phyloP scores from a whole-genome alignment of 495 filamentous ascomycete species.

The Xylaria scruposa region DNA sequence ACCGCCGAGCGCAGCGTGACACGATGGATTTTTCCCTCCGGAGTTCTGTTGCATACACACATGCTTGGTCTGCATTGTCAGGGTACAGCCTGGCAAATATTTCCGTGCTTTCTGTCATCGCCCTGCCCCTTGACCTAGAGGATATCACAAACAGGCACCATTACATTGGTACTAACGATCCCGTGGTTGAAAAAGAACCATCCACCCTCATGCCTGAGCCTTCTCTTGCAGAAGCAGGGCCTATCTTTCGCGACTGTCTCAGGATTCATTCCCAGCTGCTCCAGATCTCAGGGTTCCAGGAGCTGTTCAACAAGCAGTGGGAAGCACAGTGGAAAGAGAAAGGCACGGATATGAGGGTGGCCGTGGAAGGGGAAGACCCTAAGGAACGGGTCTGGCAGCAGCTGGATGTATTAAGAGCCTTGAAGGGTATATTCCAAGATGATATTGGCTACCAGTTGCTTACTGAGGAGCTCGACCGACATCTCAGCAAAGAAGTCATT shows the following conservation, averaged over 20 bases:
- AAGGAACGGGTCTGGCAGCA: neutral
- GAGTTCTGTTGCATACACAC: slow-evolving; percentile 27
- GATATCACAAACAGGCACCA: slow-evolving; percentile 35
- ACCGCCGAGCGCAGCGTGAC: slow-evolving; percentile 30
- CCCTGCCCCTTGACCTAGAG: slow-evolving; percentile 28
- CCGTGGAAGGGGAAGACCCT: neutral
- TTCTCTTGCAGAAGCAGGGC: neutral
- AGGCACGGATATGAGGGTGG: too few species aligned
- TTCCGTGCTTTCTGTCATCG: slow-evolving; percentile 32
- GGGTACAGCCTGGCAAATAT: slow-evolving; percentile 31
- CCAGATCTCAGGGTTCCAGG: neutral
- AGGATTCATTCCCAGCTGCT: neutral
- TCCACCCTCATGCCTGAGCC: neutral
- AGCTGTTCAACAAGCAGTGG: neutral
- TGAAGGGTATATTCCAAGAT: neutral
- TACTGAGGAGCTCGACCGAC: neutral
- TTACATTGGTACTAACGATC: slow-evolving; percentile 20
- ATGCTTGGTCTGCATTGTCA: slow-evolving; percentile 32
- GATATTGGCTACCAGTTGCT: neutral
- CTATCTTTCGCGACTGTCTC: slow-evolving; percentile 1
- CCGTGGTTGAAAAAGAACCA: neutral
- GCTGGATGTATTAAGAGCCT: neutral
- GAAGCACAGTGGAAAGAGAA: neutral
- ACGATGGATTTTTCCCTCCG: slow-evolving; percentile 37
- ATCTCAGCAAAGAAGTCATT: neutral